Evolutionary conservation across 2,329 filamentous ascomycete species (phyloP).

Genomic region (Ilyonectria sp.): DNA sequence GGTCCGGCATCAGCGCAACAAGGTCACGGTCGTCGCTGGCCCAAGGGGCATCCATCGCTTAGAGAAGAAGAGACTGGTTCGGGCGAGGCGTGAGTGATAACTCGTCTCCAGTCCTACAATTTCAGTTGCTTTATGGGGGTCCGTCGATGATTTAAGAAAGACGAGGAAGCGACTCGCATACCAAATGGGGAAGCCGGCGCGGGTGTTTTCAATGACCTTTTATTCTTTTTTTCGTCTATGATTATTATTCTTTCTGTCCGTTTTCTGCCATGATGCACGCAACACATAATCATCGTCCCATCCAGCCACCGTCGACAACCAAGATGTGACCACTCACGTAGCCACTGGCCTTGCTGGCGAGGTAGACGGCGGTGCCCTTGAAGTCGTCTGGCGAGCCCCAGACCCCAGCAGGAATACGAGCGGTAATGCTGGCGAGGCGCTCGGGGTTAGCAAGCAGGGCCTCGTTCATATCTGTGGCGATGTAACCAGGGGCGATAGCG

Average conservation of each 20-base stretch:
- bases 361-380: conserved; percentile 84
- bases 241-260: conserved; percentile 13
- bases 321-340: conserved; percentile 89
- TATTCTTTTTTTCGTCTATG: conserved; percentile 12
- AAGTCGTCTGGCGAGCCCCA: conserved; percentile 92
- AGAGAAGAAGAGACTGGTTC: conserved; percentile 44
- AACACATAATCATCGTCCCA: conserved; percentile 75
- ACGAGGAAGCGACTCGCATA: background rate
- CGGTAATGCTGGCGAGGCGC: conserved; percentile 80
- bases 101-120: background rate
- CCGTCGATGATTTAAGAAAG: background rate
- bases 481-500: conserved; percentile 90
- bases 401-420: conserved; percentile 85
- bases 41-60: conserved; percentile 37
- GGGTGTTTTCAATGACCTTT: background rate
- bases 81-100: conserved; percentile 36
- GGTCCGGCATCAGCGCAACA: conserved; percentile 42
- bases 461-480: conserved; percentile 94
- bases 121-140: background rate
- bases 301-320: conserved; percentile 93
- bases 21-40: conserved; percentile 42
- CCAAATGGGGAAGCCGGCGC: background rate
- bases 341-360: conserved; percentile 82
- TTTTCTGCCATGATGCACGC: conserved; percentile 7
- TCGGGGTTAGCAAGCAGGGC: conserved; percentile 82